These are phyloP conservation scores for Alternaria ethzedia DNA, from an alignment of 2,329 filamentous ascomycete species.

Conservation along the genomic window DNA sequence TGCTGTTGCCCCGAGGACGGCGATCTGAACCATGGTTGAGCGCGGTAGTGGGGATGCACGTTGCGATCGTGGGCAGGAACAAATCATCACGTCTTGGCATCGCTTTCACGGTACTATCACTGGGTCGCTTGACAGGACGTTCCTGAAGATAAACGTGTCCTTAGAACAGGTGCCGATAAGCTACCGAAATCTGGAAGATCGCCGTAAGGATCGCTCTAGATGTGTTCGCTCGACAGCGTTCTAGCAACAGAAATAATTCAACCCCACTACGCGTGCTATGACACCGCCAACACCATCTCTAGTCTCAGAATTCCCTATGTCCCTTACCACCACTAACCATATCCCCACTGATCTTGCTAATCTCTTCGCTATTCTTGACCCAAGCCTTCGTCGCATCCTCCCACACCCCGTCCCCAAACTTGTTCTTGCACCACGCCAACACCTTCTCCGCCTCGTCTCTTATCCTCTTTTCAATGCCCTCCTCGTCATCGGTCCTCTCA, in stretches of 20 bases:
- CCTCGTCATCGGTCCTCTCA: conserved; percentile 24
- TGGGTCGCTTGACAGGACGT: conserved; percentile 1
- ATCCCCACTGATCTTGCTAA: conserved; percentile 49
- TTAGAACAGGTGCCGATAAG: not conserved
- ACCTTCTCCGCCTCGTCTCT: conserved; percentile 51
- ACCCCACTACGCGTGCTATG: not conserved
- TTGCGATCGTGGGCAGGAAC: not conserved
- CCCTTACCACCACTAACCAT: conserved; percentile 56
- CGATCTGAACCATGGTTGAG: not conserved
- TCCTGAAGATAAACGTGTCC: conserved; percentile 1
- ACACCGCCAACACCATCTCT: not conserved
- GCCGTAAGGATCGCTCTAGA: not conserved
- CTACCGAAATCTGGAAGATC: not conserved
- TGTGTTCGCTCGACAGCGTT: not conserved
- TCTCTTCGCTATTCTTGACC: conserved; percentile 50
- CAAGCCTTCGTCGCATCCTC: conserved; percentile 54
- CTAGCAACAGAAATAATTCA: not conserved
- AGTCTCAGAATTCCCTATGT: conserved; percentile 52
- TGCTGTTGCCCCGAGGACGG: conserved; percentile 5
- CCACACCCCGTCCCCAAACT: conserved; percentile 53
- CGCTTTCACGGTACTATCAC: not conserved
- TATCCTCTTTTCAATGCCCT: conserved; percentile 39
- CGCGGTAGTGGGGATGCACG: not conserved
- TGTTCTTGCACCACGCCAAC: conserved; percentile 53
- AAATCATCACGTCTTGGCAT: conserved; percentile 1